phyloP scores from a whole-genome alignment of 139 green algal species.

The Coelastrella sp. region DNA sequence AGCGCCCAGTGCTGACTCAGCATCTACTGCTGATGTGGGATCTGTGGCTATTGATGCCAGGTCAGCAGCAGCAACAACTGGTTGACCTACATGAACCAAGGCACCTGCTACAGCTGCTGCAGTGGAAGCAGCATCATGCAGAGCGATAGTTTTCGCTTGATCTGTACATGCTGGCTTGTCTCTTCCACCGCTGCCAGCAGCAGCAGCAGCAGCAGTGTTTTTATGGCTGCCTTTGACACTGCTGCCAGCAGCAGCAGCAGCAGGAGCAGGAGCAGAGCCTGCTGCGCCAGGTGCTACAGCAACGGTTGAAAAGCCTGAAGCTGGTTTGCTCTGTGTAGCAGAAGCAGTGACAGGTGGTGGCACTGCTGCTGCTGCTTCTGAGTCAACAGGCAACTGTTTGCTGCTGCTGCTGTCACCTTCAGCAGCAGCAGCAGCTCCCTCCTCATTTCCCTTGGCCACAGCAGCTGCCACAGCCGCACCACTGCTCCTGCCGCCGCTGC shows the following conservation, averaged over 20 bases:
- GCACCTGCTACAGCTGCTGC: constrained; percentile 2
- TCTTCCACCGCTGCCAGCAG: background rate
- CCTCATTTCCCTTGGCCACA: background rate
- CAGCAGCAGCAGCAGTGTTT: background rate
- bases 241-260: background rate
- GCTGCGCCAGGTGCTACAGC: background rate
- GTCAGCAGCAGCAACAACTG: constrained; percentile 2
- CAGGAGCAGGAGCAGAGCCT: background rate
- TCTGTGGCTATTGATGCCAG: background rate
- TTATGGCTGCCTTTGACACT: background rate
- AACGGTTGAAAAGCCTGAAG: background rate
- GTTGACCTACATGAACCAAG: background rate
- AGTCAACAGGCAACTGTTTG: background rate
- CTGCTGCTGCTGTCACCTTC: background rate
- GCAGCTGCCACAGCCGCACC: background rate
- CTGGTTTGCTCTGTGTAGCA: background rate
- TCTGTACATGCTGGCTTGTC: background rate
- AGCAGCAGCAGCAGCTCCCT: constrained; percentile 1
- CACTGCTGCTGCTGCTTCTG: background rate
- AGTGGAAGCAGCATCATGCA: background rate
- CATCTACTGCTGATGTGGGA: constrained; percentile 2
- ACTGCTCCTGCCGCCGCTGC: background rate
- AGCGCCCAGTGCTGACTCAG: background rate
- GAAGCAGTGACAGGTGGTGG: background rate
- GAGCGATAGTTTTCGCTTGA: background rate